These are phyloP conservation scores for Pyrrhoderma noxium DNA, from an alignment of 1,284 basidiomycete genomes.

Conservation along the genomic window DNA sequence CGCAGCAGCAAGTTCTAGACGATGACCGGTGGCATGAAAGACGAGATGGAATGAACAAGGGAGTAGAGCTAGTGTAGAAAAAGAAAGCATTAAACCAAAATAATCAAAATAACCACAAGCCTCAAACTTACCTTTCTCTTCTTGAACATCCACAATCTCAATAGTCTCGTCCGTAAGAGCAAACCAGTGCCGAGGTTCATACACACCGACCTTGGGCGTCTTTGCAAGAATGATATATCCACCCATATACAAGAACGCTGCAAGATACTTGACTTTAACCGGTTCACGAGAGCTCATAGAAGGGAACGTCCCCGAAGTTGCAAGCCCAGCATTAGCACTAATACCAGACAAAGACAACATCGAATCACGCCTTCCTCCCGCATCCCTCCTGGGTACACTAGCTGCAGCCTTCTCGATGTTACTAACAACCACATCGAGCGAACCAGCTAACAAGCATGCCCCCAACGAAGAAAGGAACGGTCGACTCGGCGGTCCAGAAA, in stretches of 20 bases:
- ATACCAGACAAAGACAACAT: constrained; percentile 29
- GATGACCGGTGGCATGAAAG: constrained; percentile 46
- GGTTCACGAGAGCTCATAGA: constrained; percentile 29
- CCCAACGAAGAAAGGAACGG: constrained; percentile 66
- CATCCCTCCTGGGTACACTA: neutral
- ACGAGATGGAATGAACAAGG: constrained; percentile 75
- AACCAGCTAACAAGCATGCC: constrained; percentile 68
- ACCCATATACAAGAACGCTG: constrained; percentile 81
- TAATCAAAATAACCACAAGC: too few species aligned
- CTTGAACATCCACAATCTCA: constrained; percentile 61
- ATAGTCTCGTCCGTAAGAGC: constrained; percentile 52
- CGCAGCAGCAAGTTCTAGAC: constrained; percentile 57
- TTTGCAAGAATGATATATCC: constrained; percentile 84
- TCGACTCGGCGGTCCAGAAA: constrained; percentile 20
- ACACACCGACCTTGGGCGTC: constrained; percentile 69
- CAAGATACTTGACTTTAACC: constrained; percentile 78
- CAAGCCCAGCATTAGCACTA: constrained; percentile 38
- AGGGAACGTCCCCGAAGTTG: constrained; percentile 31
- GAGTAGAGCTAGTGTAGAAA: constrained; percentile 48
- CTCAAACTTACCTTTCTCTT: constrained; percentile 51
- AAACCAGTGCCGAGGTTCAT: constrained; percentile 86
- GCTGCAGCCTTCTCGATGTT: neutral
- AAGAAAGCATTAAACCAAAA: constrained; percentile 13
- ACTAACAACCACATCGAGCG: constrained; percentile 63
- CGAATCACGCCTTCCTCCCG: constrained; percentile 10